Conservation (phyloP, 1,284 basidiomycete species). For the Ustilago sp. region DNA sequence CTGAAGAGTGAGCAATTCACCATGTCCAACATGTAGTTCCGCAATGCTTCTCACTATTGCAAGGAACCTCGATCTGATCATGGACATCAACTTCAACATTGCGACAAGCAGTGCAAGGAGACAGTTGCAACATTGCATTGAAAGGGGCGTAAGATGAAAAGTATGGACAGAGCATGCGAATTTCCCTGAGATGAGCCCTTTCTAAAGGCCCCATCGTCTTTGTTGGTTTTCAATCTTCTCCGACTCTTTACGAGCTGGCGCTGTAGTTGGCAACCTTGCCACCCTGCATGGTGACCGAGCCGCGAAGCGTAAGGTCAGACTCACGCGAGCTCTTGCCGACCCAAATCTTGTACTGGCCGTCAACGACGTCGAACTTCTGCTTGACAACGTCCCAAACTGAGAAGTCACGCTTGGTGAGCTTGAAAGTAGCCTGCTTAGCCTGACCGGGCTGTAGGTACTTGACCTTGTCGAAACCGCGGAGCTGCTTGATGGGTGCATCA, state of each 20-base stretch:
- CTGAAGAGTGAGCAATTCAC: too few species aligned
- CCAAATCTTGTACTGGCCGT: conserved; percentile 47
- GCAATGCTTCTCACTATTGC: too few species aligned
- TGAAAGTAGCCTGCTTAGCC: conserved; percentile 39
- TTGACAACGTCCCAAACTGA: conserved; percentile 45
- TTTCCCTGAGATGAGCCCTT: background rate
- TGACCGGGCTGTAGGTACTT: conserved; percentile 25
- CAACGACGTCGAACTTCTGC: conserved; percentile 46
- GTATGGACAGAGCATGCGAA: conserved; percentile 5
- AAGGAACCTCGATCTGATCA: too few species aligned
- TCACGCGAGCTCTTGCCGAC: conserved; percentile 38
- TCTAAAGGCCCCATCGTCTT: background rate
- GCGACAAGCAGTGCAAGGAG: background rate
- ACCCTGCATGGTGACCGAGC: conserved; percentile 32
- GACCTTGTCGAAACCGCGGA: conserved; percentile 60
- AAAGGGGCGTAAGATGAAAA: background rate
- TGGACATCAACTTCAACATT: too few species aligned
- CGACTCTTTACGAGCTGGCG: conserved; percentile 2
- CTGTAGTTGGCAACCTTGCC: conserved; percentile 18
- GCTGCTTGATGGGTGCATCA: conserved; percentile 32
- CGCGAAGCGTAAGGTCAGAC: conserved; percentile 21
- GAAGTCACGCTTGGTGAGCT: conserved; percentile 47
- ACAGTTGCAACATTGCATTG: background rate
- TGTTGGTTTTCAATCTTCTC: background rate
- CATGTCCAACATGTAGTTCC: too few species aligned